Conservation (phyloP, 78 protist genomes). For the Dictyostelium citrinum region DNA sequence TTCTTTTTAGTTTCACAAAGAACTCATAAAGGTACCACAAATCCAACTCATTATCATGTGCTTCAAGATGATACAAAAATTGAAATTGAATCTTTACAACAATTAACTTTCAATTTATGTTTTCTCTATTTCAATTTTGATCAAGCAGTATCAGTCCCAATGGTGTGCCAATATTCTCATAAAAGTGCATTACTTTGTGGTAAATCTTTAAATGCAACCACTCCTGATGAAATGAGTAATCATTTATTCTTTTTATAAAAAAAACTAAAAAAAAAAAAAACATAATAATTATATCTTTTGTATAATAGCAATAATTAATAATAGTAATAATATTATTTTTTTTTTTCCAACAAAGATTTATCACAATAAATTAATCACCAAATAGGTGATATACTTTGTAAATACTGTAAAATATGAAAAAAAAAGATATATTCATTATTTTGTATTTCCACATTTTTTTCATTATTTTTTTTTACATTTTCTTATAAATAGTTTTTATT, state of each 20-base stretch:
- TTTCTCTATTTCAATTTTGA: not conserved
- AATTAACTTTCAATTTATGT: slow-evolving; percentile 23
- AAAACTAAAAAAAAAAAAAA: not conserved
- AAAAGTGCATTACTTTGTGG: not conserved
- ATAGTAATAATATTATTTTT: too few species aligned
- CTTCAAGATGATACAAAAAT: slow-evolving; percentile 15
- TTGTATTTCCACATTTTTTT: too few species aligned
- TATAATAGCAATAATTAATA: too few species aligned
- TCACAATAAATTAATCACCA: too few species aligned
- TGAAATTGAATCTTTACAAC: not conserved
- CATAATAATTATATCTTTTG: too few species aligned
- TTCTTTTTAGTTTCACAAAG: slow-evolving; percentile 60
- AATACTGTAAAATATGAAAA: too few species aligned
- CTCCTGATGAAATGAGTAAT: not conserved
- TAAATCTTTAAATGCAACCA: not conserved
- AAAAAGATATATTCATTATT: too few species aligned
- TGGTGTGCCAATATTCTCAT: slow-evolving; percentile 75
- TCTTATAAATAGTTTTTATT: too few species aligned
- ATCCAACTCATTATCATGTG: slow-evolving; percentile 73
- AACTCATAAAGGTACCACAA: slow-evolving; percentile 8
- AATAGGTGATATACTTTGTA: too few species aligned
- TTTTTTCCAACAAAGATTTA: too few species aligned
- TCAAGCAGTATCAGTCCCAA: slow-evolving; percentile 41
- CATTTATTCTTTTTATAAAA: not conserved
- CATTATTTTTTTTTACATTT: too few species aligned